Base-by-base conservation (phyloP, 441 rosid species). In the Populus trichocarpa region DNA sequence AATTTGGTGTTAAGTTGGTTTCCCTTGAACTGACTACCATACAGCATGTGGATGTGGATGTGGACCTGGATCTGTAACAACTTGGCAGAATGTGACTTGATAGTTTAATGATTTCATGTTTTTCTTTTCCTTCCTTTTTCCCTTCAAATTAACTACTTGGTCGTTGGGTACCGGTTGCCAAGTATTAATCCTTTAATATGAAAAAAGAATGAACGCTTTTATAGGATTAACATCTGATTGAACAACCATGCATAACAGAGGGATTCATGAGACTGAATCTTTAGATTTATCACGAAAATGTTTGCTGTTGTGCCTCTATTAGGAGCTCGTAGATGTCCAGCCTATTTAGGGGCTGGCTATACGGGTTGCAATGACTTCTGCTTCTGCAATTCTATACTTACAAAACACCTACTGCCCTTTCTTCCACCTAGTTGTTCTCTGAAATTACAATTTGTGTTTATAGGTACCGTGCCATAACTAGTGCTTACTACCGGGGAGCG, bases 381-480 rank as follows among this genome's bases (percentile, higher is more conserved):
- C n/a, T 53, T 53, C 7, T 53, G 61, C 22, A 53, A 53, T 16
- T 20, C 32, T 53, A 53, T 53, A 0, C 61, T 53, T 53, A 18
- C 61, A 53, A 0, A 53, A 16, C 61, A 53, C n/a, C n/a, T 18
- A 53, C 61, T 53, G 61, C 61, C n/a, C 8, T 53, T 53, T 53
- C 22, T 53, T 53, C 61, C 61, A 18, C 61, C n/a, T 16, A 53
- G 30, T 28, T 6, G 61, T 18, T 53, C 61, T 53, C 22, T 6
- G 22, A 16, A 53, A 16, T 53, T 53, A 1, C n/a, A 2, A 12
- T 35, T 5, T 61, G 4, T 61, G 35, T 13, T 59, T 66, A 67
- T 73, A 93, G 97, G 91, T 93, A 93, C 61, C 93, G 97, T 64
- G 97, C 97, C 84, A 93, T 91, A 68, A 93, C 97, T 8, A 93